Evolutionary conservation across 2,329 filamentous ascomycete species (phyloP).

Genomic region (Piedraia hortae): DNA sequence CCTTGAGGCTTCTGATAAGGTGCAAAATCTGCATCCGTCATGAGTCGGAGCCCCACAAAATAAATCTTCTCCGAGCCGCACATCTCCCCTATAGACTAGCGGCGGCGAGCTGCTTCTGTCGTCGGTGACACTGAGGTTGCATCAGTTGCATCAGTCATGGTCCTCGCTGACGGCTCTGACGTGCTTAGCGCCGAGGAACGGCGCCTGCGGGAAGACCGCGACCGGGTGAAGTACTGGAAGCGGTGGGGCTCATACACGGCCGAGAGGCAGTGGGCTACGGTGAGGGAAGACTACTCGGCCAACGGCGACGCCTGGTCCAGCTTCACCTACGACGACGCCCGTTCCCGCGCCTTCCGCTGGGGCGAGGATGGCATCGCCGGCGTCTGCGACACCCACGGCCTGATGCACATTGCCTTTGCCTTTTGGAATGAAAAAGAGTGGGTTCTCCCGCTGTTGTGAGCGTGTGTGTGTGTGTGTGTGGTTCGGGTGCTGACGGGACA

Average conservation of each 20-base stretch:
- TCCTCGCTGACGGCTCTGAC: constrained; percentile 66
- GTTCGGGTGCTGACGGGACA: constrained; percentile 20
- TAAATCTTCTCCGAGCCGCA: too few species aligned
- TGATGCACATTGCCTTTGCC: constrained; percentile 78
- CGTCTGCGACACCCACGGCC: constrained; percentile 74
- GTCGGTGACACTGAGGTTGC: too few species aligned
- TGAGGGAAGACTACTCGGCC: constrained; percentile 47
- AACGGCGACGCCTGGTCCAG: constrained; percentile 88
- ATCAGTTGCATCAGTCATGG: too few species aligned
- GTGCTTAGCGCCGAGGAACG: constrained; percentile 77
- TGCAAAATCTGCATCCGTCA: too few species aligned
- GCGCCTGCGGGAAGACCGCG: constrained; percentile 60
- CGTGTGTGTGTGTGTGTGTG: not conserved
- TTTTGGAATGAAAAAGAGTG: constrained; percentile 98
- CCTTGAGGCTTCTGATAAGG: too few species aligned
- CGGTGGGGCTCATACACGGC: constrained; percentile 88
- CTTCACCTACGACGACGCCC: constrained; percentile 78
- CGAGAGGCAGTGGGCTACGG: constrained; percentile 87
- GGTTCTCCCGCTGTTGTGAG: constrained; percentile 8
- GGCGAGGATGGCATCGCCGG: constrained; percentile 92
- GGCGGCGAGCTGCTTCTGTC: too few species aligned
- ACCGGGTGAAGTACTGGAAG: constrained; percentile 84
- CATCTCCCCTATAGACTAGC: too few species aligned
- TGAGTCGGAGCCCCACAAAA: too few species aligned
- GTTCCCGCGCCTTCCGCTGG: constrained; percentile 76